phyloP scores from a whole-genome alignment of 305 asterid species.

The Rubia tinctorum region DNA sequence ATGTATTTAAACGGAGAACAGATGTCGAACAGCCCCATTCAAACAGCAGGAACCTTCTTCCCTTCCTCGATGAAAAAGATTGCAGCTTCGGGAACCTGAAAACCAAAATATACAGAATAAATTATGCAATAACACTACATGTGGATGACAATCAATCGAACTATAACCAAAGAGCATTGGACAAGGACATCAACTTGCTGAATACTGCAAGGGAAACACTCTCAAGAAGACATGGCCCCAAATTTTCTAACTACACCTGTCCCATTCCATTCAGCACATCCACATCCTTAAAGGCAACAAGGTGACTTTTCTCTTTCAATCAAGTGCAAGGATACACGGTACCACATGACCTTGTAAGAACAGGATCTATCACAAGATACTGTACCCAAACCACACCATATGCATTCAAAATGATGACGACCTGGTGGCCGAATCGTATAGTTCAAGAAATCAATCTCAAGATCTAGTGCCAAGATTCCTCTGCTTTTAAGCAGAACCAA shows the following conservation, averaged over 20 bases:
- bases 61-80: constrained; percentile 93
- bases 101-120: constrained; percentile 6
- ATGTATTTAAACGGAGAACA: neutral
- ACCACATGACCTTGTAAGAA: constrained; percentile 5
- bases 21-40: constrained; percentile 14
- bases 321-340: constrained; percentile 7
- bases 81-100: constrained; percentile 82
- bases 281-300: constrained; percentile 8
- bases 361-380: constrained; percentile 1
- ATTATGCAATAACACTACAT: neutral
- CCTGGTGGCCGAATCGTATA: neutral
- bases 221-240: neutral
- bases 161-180: neutral
- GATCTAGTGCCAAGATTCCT: neutral
- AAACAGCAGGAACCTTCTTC: constrained; percentile 83
- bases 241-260: neutral
- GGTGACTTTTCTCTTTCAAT: neutral
- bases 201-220: neutral
- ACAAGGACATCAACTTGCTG: constrained; percentile 1
- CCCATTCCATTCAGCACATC: constrained; percentile 9
- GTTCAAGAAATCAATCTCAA: neutral
- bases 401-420: neutral
- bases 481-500: constrained; percentile 4
- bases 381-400: constrained; percentile 1
- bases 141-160: neutral